Evolutionary conservation across 805 yeast genomes (phyloP).

Genomic region (Groenewaldozyma salmanticensis): DNA sequence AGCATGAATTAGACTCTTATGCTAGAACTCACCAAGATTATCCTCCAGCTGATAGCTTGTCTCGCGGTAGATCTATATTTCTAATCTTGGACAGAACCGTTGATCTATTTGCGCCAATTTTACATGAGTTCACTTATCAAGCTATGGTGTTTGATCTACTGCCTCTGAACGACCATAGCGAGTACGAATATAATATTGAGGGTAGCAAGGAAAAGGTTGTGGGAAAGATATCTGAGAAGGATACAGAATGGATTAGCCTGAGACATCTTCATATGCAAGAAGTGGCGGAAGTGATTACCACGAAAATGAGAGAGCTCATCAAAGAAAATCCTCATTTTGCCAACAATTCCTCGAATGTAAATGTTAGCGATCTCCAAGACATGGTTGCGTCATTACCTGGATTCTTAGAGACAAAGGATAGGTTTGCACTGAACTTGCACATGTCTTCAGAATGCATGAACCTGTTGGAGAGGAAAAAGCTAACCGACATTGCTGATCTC

Average conservation of each 20-base stretch:
- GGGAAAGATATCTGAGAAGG: constrained; percentile 48
- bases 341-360: constrained; percentile 53
- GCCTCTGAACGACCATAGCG: constrained; percentile 33
- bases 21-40: constrained; percentile 59
- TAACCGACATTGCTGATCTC: constrained; percentile 69
- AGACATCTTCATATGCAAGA: constrained; percentile 70
- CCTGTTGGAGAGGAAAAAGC: constrained; percentile 44
- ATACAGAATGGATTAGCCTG: constrained; percentile 61
- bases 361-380: constrained; percentile 62
- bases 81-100: constrained; percentile 74
- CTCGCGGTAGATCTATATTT: constrained; percentile 62
- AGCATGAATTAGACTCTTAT: constrained; percentile 61
- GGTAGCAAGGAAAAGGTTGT: constrained; percentile 36
- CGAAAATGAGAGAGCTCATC: constrained; percentile 53
- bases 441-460: constrained; percentile 53
- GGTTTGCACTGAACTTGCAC: constrained; percentile 27
- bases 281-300: constrained; percentile 51
- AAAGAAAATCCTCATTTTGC: constrained; percentile 68
- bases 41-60: constrained; percentile 37
- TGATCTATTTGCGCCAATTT: constrained; percentile 72
- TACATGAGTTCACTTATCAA: constrained; percentile 87
- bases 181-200: constrained; percentile 41
- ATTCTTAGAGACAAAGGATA: constrained; percentile 28
- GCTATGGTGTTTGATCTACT: constrained; percentile 80
- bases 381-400: constrained; percentile 42